Conservation (phyloP, 2,329 filamentous ascomycete genomes). For the Fusarium temperatum region DNA sequence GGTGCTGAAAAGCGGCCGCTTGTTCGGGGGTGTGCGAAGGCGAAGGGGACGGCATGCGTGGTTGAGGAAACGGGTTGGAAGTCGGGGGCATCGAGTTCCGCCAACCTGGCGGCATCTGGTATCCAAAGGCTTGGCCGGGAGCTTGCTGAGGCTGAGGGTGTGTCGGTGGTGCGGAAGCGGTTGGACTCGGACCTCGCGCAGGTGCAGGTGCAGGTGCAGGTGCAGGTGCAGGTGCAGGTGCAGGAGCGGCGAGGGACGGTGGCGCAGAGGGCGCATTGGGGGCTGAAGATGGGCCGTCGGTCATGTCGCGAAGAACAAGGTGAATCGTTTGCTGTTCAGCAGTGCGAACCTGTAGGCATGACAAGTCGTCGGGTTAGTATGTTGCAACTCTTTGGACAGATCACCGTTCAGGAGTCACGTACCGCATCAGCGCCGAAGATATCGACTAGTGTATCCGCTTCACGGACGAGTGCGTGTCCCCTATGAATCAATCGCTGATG, state of each 20-base stretch:
- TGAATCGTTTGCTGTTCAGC: conserved; percentile 62
- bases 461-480: conserved; percentile 64
- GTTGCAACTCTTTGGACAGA: conserved; percentile 5
- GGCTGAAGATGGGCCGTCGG: conserved; percentile 43
- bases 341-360: conserved; percentile 50
- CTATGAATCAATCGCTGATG: conserved; percentile 69
- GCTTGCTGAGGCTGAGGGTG: conserved; percentile 33
- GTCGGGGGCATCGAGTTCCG: conserved; percentile 43
- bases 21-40: conserved; percentile 43
- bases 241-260: conserved; percentile 2
- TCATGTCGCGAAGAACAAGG: conserved; percentile 58
- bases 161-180: conserved; percentile 32
- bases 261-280: conserved; percentile 32
- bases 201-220: conserved; percentile 19
- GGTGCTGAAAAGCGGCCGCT: conserved; percentile 47
- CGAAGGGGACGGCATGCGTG: conserved; percentile 47
- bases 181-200: conserved; percentile 43
- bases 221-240: conserved; percentile 10
- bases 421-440: conserved; percentile 66
- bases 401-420: conserved; percentile 17
- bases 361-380: conserved; percentile 31
- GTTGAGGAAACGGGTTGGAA: conserved; percentile 41
- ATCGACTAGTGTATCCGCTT: conserved; percentile 64
- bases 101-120: conserved; percentile 44
- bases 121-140: conserved; percentile 37